Percentiles rank a stretch among this genome's conserved stretches.
Conservation (phyloP, 2,329 filamentous ascomycete genomes). For the Didymellaceae sp. region DNA sequence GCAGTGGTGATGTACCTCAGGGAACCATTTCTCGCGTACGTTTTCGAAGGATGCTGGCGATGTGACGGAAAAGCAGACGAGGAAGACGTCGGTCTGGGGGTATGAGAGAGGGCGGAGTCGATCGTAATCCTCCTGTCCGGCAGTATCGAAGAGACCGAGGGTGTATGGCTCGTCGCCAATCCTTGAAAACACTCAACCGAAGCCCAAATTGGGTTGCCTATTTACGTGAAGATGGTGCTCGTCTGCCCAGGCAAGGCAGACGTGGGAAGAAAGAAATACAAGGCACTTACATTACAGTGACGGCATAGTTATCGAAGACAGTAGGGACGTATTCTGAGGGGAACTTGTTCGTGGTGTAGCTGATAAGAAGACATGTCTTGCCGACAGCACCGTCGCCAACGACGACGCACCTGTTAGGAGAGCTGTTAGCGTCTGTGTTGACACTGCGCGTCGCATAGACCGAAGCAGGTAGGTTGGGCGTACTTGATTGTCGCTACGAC, state of each 20-base stretch:
- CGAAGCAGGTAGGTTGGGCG: conserved; percentile 22
- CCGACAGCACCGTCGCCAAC: conserved; percentile 99
- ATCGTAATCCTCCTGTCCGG: conserved; percentile 99
- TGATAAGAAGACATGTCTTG: conserved; percentile 98
- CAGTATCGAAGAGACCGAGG: conserved; percentile 95
- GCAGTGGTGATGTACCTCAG: conserved; percentile 98
- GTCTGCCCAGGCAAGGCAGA: not conserved
- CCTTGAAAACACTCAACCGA: conserved; percentile 62
- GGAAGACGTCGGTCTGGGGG: conserved; percentile 97
- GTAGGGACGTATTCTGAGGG: conserved; percentile 99
- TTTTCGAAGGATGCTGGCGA: conserved; percentile 98
- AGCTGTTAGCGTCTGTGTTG: conserved; percentile 16
- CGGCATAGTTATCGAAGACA: conserved; percentile 99
- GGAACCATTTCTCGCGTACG: conserved; percentile 98
- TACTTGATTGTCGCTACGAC: conserved; percentile 53
- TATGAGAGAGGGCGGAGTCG: conserved; percentile 95
- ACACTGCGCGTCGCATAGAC: not conserved
- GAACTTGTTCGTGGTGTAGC: conserved; percentile 99
- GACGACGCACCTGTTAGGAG: conserved; percentile 81
- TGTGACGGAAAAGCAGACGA: conserved; percentile 98
- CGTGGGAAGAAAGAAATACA: conserved; percentile 9
- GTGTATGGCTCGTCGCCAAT: conserved; percentile 99
- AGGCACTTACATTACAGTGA: conserved; percentile 91
- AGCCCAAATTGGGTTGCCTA: conserved; percentile 6
- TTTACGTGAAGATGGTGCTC: not conserved